These are phyloP conservation scores for Collybia sordida DNA, from an alignment of 768 basidiomycete species.

Conservation along the genomic window DNA sequence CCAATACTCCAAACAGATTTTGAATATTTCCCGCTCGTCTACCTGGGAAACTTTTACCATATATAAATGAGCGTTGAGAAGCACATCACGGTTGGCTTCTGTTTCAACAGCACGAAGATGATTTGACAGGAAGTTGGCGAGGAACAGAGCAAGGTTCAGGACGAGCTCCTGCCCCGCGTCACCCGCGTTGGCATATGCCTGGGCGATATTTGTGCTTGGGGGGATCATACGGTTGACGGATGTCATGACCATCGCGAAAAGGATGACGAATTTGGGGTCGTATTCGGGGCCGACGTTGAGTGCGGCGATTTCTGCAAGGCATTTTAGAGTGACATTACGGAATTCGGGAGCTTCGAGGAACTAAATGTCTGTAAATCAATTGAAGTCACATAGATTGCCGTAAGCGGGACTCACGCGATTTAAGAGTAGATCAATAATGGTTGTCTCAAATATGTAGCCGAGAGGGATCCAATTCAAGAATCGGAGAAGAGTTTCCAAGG, in stretches of 20 bases:
- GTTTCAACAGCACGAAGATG: slow-evolving; percentile 96
- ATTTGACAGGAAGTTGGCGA: slow-evolving; percentile 91
- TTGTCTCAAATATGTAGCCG: slow-evolving; percentile 98
- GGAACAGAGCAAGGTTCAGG: slow-evolving; percentile 95
- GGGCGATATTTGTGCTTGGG: slow-evolving; percentile 90
- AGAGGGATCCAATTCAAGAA: slow-evolving; percentile 99
- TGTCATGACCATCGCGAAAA: slow-evolving; percentile 99
- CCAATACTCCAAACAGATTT: slow-evolving; percentile 99
- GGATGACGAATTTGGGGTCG: slow-evolving; percentile 94
- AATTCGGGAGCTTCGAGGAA: slow-evolving; percentile 97
- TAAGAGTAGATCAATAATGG: slow-evolving; percentile 91
- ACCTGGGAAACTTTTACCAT: slow-evolving; percentile 99
- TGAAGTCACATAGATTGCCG: slow-evolving; percentile 8
- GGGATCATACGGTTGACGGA: slow-evolving; percentile 96
- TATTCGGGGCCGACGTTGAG: slow-evolving; percentile 96
- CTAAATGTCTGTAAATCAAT: slow-evolving; percentile 39
- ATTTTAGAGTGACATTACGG: slow-evolving; percentile 95
- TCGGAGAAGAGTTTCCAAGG: slow-evolving; percentile 89
- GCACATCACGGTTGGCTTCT: slow-evolving; percentile 83
- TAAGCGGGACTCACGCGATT: slow-evolving; percentile 66
- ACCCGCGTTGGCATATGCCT: slow-evolving; percentile 85
- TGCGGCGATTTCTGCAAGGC: slow-evolving; percentile 93
- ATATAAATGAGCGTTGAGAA: slow-evolving; percentile 96
- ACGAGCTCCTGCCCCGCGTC: slow-evolving; percentile 97
- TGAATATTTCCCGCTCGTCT: slow-evolving; percentile 98